Base-by-base conservation (phyloP, 192 early-diverging fungal species). In the Anaeromyces robustus region DNA sequence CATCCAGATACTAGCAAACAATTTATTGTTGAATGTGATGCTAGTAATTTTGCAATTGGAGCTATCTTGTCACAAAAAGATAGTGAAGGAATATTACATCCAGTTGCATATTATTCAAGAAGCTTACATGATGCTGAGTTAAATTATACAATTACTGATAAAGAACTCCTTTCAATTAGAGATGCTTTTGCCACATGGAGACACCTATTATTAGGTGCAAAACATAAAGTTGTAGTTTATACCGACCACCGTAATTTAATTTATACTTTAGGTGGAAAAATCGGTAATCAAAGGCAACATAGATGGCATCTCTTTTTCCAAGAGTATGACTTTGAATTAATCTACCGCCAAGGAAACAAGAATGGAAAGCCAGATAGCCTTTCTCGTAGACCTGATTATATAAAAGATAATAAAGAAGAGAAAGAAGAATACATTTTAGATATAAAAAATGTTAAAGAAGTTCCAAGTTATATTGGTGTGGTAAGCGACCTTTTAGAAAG, bases 161-260 rank as follows among this genome's bases (percentile, higher is more conserved):
- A 37, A n/a, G 89, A 90, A 77, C 80, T 87, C 0, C 77, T 87
- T 2, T 86, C 86, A 12, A 84, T 89, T 29, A 41, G 84, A 16
- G 80, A 84, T 77, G 29, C 84, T 6, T 83, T 89, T 59, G 79
- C 77, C 29, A 28, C 83, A 7, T 89, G 86, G 84, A 29, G 83
- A 0, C 81, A 82, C 26, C 84, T 85, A 29, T 78, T 90, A 29
- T 82, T 81, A 77, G 83, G 84, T 11, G 5, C 80, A 29, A 30
- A 43, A 0, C 30, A 77, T 32, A 17, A 78, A 14, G 82, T 89
- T 6, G 83, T n/a, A n/a, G n/a, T 89, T 2, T 81, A 80, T 79
- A 84, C 85, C 3, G 85, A 89, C 80, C 88, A 89, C 77, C 80
- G 82, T 17, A 86, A 86, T 78, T 79, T 87, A 30, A 80, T 83